phyloP scores from a whole-genome alignment of 1,139 yeast genomes.

The Kurtzmaniella quercitrusa region DNA sequence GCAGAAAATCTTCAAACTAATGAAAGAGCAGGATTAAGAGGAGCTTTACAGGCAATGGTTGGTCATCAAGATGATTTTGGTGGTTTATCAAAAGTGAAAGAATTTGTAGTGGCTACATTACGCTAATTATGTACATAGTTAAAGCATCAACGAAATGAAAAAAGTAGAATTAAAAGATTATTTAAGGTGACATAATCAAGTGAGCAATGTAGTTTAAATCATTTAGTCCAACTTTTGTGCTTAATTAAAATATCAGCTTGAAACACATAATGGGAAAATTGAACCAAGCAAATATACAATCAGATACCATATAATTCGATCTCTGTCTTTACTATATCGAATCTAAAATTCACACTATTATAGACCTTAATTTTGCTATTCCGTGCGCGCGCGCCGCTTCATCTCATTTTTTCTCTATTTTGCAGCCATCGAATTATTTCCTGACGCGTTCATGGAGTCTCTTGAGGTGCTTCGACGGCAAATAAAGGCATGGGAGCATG shows the following conservation, averaged over 20 bases:
- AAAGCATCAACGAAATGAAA: not conserved
- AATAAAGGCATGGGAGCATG: conserved; percentile 64
- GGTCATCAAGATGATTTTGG: not conserved
- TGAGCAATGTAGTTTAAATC: no score
- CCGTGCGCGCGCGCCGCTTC: no score
- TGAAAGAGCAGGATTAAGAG: not conserved
- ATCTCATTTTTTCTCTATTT: not conserved
- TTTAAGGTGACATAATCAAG: no score
- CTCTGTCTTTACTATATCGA: no score
- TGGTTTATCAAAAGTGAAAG: not conserved
- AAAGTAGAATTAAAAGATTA: not conserved
- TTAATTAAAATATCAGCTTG: no score
- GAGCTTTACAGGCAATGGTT: not conserved
- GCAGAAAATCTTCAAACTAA: conserved; percentile 9
- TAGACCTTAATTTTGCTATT: no score
- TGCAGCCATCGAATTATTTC: not conserved
- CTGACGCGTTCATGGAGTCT: conserved; percentile 7
- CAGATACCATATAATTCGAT: no score
- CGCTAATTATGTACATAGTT: not conserved
- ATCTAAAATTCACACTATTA: no score
- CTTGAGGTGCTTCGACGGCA: conserved; percentile 28
- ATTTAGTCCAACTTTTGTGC: no score
- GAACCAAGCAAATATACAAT: no score
- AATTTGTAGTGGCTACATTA: not conserved
- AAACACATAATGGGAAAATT: no score